phyloP scores from a whole-genome alignment of 1,139 yeast species.

The Candida sojae region DNA sequence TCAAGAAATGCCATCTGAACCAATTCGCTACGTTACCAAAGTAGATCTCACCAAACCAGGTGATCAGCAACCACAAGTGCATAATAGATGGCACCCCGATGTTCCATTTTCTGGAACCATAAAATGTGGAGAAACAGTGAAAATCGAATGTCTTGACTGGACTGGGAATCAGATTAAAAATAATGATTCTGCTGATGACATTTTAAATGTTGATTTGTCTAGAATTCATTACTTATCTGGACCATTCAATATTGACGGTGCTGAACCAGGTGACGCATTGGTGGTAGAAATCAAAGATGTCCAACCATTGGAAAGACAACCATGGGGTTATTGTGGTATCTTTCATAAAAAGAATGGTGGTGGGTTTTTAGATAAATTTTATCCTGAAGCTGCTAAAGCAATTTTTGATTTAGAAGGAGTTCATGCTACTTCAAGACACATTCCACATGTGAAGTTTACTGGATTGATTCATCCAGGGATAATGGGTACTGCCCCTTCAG shows the following conservation, averaged over 20 bases:
- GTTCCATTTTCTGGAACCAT: constrained; percentile 41
- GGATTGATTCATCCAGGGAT: constrained; percentile 52
- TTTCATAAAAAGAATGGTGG: constrained; percentile 52
- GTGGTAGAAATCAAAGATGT: constrained; percentile 52
- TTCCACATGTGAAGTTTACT: constrained; percentile 47
- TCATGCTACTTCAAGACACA: constrained; percentile 47
- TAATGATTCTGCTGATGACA: constrained; percentile 48
- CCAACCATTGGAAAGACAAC: constrained; percentile 51
- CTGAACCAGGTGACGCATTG: constrained; percentile 49
- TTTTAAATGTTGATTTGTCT: constrained; percentile 43
- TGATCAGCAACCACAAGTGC: constrained; percentile 44
- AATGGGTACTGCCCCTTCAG: constrained; percentile 50
- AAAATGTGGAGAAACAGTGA: constrained; percentile 42
- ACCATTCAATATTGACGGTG: constrained; percentile 45
- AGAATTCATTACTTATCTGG: constrained; percentile 51
- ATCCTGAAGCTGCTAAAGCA: constrained; percentile 53
- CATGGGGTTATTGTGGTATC: constrained; percentile 55
- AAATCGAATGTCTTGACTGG: constrained; percentile 54
- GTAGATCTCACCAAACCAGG: constrained; percentile 46
- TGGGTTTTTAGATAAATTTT: constrained; percentile 47
- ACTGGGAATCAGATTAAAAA: constrained; percentile 53
- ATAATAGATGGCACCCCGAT: constrained; percentile 57
- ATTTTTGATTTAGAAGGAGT: constrained; percentile 54
- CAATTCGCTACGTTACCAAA: constrained; percentile 19
- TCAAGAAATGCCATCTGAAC: constrained; percentile 6